phyloP scores from a whole-genome alignment of 192 early-diverging fungal genomes.

The Paraglomus brasilianum region DNA sequence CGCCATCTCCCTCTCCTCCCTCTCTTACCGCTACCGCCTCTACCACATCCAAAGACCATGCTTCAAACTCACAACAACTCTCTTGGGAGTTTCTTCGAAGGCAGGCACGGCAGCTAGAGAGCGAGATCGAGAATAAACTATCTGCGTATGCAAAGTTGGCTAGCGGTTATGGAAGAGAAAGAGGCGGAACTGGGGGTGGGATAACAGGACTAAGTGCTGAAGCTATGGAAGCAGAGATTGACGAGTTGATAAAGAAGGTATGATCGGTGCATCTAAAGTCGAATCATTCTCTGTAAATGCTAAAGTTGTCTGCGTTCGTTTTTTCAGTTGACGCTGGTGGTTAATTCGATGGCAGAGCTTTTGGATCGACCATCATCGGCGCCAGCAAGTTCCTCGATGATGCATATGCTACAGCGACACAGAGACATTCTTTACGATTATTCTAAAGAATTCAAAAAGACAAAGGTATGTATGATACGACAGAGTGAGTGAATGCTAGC shows the following conservation, averaged over 20 bases:
- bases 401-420: slow-evolving; percentile 74
- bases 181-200: slow-evolving; percentile 28
- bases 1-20: too few species aligned
- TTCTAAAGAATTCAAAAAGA: slow-evolving; percentile 73
- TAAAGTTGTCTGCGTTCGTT: slow-evolving; percentile 18
- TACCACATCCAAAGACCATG: too few species aligned
- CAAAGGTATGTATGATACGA: slow-evolving; percentile 54
- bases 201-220: slow-evolving; percentile 19
- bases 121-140: slow-evolving; percentile 69
- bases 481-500: not conserved
- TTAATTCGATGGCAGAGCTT: slow-evolving; percentile 62
- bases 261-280: not conserved
- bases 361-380: slow-evolving; percentile 51
- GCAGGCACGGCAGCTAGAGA: slow-evolving; percentile 69
- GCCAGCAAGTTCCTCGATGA: slow-evolving; percentile 62
- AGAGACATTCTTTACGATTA: slow-evolving; percentile 78
- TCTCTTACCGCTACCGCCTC: too few species aligned
- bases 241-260: slow-evolving; percentile 66
- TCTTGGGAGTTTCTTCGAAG: slow-evolving; percentile 70
- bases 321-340: slow-evolving; percentile 52
- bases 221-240: slow-evolving; percentile 53
- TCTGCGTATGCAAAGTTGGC: slow-evolving; percentile 52
- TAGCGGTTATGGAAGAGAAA: slow-evolving; percentile 29
- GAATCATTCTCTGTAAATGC: not conserved
- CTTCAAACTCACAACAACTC: not conserved